Evolutionary conservation across 2,329 filamentous ascomycete species (phyloP).

Genomic region (Diaporthe vexans): DNA sequence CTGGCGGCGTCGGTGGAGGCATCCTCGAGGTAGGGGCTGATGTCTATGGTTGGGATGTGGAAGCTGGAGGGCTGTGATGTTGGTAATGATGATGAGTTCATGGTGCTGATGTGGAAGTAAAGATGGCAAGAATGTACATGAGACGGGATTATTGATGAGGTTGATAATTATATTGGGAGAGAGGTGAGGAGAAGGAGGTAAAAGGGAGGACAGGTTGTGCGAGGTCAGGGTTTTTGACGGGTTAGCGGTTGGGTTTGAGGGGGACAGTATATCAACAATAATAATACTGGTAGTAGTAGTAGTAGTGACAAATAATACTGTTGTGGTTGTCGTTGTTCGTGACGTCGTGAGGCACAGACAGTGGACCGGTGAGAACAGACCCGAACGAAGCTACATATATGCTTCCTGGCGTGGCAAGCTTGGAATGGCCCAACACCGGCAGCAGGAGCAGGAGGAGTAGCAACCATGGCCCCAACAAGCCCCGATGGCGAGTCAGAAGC

Average conservation of each 20-base stretch:
- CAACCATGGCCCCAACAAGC: not conserved
- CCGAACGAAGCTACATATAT: constrained; percentile 20
- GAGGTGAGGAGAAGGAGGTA: not conserved
- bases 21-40: constrained; percentile 50
- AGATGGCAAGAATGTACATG: not conserved
- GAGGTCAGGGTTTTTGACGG: not conserved
- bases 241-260: not conserved
- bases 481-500: constrained; percentile 24
- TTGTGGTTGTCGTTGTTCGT: constrained; percentile 8
- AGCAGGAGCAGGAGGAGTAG: not conserved
- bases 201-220: not conserved
- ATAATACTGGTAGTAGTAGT: too few species aligned
- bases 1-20: constrained; percentile 47
- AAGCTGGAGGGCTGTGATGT: constrained; percentile 14
- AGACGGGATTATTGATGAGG: not conserved
- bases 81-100: not conserved
- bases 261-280: not conserved
- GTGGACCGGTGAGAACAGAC: constrained; percentile 24
- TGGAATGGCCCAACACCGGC: not conserved
- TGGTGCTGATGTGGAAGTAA: not conserved
- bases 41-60: constrained; percentile 52
- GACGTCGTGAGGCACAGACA: constrained; percentile 4
- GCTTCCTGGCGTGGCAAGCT: constrained; percentile 15
- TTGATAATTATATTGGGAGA: constrained; percentile 3
- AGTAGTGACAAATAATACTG: not conserved